These are phyloP conservation scores for Withania somnifera DNA, from an alignment of 305 asterid species.

Conservation along the genomic window DNA sequence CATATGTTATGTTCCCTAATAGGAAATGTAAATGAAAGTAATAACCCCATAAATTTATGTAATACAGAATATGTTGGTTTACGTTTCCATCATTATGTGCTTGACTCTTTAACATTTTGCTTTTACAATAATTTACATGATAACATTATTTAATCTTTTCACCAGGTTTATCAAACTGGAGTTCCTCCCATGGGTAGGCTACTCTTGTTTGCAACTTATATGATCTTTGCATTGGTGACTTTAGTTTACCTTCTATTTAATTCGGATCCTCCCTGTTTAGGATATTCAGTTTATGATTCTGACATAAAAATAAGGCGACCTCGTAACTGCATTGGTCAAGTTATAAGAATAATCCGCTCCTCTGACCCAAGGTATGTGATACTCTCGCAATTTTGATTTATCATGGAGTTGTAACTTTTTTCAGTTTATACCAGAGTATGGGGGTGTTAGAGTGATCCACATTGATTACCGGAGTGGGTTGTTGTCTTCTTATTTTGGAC, in stretches of 20 bases:
- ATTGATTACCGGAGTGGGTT: background rate
- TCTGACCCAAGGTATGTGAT: conserved; percentile 47
- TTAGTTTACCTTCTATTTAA: background rate
- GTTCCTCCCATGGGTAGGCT: background rate
- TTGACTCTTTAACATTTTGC: background rate
- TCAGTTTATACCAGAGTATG: background rate
- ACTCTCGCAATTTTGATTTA: background rate
- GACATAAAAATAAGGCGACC: conserved; percentile 29
- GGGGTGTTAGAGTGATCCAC: background rate
- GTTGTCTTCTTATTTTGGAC: background rate
- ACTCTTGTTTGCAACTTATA: background rate
- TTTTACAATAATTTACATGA: background rate
- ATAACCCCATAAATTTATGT: background rate
- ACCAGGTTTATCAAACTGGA: background rate
- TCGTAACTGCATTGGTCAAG: conserved; percentile 62
- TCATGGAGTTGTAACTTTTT: background rate
- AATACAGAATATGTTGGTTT: background rate
- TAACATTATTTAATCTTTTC: background rate
- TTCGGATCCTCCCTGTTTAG: conserved; percentile 23
- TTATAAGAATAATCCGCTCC: conserved; percentile 37
- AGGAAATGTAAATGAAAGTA: background rate
- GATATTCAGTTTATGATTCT: conserved; percentile 25
- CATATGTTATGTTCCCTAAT: background rate
- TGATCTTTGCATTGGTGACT: background rate
- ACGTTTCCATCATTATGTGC: background rate